These are phyloP conservation scores for Fusarium nelsonii DNA, from an alignment of 2,329 filamentous ascomycete genomes.

Conservation along the genomic window DNA sequence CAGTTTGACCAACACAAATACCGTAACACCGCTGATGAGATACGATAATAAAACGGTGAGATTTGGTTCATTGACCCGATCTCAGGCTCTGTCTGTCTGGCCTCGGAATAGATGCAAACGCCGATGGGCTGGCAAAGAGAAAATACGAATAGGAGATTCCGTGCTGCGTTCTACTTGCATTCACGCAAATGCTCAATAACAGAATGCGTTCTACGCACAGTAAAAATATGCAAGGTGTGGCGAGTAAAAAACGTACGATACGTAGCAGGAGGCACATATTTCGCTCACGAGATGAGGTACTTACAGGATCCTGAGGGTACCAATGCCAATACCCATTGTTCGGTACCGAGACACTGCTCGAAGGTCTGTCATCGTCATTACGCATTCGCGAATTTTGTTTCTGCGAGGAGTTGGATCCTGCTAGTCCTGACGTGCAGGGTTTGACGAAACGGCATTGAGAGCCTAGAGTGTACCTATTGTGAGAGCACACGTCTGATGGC, in stretches of 20 bases:
- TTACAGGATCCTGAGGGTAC: constrained; percentile 30
- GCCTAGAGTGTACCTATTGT: constrained; percentile 31
- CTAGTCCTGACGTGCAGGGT: constrained; percentile 22
- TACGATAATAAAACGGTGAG: constrained; percentile 7
- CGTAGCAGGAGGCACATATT: constrained; percentile 3
- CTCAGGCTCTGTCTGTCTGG: constrained; percentile 18
- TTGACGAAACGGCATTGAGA: constrained; percentile 20
- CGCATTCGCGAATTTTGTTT: constrained; percentile 32
- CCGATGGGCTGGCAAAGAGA: constrained; percentile 31
- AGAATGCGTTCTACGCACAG: constrained; percentile 3
- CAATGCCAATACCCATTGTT: constrained; percentile 38
- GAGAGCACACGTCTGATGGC: constrained; percentile 37
- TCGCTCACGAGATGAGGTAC: constrained; percentile 17
- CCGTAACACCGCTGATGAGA: not conserved
- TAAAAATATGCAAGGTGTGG: constrained; percentile 3
- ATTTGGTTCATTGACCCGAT: constrained; percentile 1
- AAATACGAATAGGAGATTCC: constrained; percentile 23
- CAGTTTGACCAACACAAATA: not conserved
- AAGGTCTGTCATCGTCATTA: constrained; percentile 40
- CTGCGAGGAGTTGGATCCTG: constrained; percentile 23
- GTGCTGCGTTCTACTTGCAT: constrained; percentile 7
- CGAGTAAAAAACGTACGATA: constrained; percentile 11
- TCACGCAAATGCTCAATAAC: constrained; percentile 5
- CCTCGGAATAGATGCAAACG: constrained; percentile 16
- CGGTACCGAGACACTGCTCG: constrained; percentile 40